Evolutionary conservation across 169 alveolate species (phyloP), one percentile per base, ranked within the genome.

Genomic region (Babesia gibsoni): DNA sequence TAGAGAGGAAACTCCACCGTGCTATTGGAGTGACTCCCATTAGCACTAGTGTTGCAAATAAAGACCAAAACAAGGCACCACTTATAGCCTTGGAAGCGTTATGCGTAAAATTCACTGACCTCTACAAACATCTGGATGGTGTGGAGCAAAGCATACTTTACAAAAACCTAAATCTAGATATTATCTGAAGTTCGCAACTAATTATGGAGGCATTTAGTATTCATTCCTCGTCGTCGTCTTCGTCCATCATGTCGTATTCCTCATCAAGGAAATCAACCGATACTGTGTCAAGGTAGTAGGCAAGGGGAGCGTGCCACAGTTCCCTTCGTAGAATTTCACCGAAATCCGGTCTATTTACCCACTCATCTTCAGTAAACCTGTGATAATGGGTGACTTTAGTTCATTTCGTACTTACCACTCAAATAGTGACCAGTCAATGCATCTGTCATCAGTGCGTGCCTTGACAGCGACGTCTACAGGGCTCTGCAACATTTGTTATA

Each of bases 281-380:
- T 16, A 79, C 83, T 9, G 83, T 79, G 8, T 88, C 93, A 49
- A 84, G 41, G 58, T 89, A 92, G 64, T 90, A 91, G 16, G 94
- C 88, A 25, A 92, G 83, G 14, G 96, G 96, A 1, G 93, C 92
- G 75, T 91, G 96, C 93, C 94, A 92, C n/a, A 92, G 82, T 67
- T 92, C 96, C 69, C 96, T 61, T 52, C 96, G 63, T n/a, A 92
- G 82, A 0, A 92, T 82, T 69, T 92, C 96, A 1, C 96, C 96
- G 23, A 92, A 83, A 57, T 92, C 96, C 3, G 92, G 91, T n/a
- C 88, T 52, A 49, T 88, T 85, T n/a, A 83, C 79, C 83, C 89
- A 79, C 43, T 88, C 93, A 8, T 88, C 93, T 30, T 84, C 79
- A 23, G 93, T 88, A 52, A 88, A 88, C 80, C 80, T 68, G 57